Conservation (phyloP, 805 yeast species). For the Candida nemodendra region DNA sequence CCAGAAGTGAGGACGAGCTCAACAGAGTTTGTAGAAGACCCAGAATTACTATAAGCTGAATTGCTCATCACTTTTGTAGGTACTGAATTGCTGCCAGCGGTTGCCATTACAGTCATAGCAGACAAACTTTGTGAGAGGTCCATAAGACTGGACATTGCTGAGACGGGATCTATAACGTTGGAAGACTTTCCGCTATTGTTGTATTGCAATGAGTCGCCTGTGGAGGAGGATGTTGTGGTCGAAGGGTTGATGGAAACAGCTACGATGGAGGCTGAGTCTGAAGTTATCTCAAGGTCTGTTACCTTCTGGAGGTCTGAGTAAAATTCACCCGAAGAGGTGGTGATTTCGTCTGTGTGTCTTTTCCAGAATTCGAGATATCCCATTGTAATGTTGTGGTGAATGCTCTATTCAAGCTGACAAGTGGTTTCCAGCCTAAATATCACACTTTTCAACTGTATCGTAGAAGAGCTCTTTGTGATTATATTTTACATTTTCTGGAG, state of each 20-base stretch:
- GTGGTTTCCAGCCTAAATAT: no score
- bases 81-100: slow-evolving; percentile 5
- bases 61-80: neutral
- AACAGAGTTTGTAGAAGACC: neutral
- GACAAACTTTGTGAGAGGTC: slow-evolving; percentile 4
- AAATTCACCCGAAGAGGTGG: slow-evolving; percentile 16
- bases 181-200: neutral
- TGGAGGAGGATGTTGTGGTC: neutral
- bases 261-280: slow-evolving; percentile 7
- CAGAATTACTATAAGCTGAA: neutral
- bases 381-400: neutral
- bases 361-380: neutral
- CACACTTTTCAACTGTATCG: no score
- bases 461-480: no score
- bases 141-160: slow-evolving; percentile 4
- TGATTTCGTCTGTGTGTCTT: neutral
- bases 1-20: neutral
- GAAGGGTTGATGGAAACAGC: slow-evolving; percentile 7
- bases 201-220: neutral
- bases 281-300: slow-evolving; percentile 17
- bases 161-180: neutral
- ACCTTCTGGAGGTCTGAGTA: slow-evolving; percentile 21
- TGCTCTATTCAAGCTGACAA: neutral
- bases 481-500: no score
- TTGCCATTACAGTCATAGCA: slow-evolving; percentile 2